Evolutionary conservation across 106 monocot genomes (phyloP).

Genomic region (Apostasia ramifera): DNA sequence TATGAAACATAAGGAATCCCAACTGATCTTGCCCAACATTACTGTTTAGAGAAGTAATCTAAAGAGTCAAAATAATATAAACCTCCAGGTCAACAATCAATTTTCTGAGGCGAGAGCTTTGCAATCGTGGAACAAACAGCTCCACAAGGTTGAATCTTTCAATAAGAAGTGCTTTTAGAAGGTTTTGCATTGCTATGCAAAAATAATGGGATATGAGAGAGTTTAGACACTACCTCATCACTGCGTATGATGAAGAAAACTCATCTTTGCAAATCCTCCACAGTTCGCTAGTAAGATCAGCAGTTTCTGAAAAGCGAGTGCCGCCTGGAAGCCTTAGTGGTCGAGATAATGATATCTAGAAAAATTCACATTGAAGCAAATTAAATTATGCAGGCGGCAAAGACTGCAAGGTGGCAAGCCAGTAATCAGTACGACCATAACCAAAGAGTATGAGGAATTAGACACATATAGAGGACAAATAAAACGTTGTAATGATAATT

Average conservation of each 20-base stretch:
- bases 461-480: not conserved
- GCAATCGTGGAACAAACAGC: conserved; percentile 52
- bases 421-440: not conserved
- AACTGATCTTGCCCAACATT: not conserved
- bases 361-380: not conserved
- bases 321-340: conserved; percentile 66
- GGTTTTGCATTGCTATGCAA: not conserved
- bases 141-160: conserved; percentile 73
- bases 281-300: conserved; percentile 33
- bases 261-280: conserved; percentile 98
- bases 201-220: not conserved
- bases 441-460: not conserved
- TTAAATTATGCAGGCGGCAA: not conserved
- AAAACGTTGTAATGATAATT: conserved; percentile 16
- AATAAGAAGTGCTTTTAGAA: conserved; percentile 12
- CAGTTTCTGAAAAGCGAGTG: conserved; percentile 24
- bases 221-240: conserved; percentile 58
- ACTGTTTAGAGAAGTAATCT: not conserved
- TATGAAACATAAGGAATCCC: conserved; percentile 8
- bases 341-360: conserved; percentile 64
- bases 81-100: conserved; percentile 95
- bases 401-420: not conserved
- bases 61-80: conserved; percentile 2
- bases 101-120: conserved; percentile 57
- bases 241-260: conserved; percentile 62